phyloP scores from a whole-genome alignment of 768 basidiomycete genomes.

The Megacollybia marginata region DNA sequence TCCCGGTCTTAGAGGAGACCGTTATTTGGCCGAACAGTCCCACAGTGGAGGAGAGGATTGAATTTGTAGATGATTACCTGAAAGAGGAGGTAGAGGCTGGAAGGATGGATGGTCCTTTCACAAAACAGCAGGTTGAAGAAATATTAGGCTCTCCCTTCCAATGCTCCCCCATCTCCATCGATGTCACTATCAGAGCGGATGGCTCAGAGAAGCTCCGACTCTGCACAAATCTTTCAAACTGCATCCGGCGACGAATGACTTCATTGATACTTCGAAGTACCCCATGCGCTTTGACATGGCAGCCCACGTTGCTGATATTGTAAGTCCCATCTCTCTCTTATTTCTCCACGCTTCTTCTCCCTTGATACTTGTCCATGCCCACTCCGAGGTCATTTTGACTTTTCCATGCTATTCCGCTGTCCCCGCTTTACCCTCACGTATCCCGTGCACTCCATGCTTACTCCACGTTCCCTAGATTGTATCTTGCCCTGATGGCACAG shows the following conservation, averaged over 20 bases:
- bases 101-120: neutral
- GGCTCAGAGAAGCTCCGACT: no score
- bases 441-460: no score
- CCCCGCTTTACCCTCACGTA: no score
- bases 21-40: neutral
- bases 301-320: neutral
- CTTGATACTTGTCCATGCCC: no score
- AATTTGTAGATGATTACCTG: neutral
- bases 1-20: neutral
- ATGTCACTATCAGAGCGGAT: no score
- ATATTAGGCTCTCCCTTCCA: no score
- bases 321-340: neutral
- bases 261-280: neutral
- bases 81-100: neutral
- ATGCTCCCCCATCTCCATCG: no score
- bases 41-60: neutral
- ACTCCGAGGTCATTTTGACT: no score
- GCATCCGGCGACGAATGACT: slow-evolving; percentile 4
- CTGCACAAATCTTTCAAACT: slow-evolving; percentile 9
- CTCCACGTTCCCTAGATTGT: no score
- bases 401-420: no score
- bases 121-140: neutral
- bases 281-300: neutral
- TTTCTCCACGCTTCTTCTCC: no score
- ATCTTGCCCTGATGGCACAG: no score